A percentile compares a stretch with the other conserved stretches of the same genome.
phyloP scores from a whole-genome alignment of 805 yeast genomes.

The Yueomyces sp. region DNA sequence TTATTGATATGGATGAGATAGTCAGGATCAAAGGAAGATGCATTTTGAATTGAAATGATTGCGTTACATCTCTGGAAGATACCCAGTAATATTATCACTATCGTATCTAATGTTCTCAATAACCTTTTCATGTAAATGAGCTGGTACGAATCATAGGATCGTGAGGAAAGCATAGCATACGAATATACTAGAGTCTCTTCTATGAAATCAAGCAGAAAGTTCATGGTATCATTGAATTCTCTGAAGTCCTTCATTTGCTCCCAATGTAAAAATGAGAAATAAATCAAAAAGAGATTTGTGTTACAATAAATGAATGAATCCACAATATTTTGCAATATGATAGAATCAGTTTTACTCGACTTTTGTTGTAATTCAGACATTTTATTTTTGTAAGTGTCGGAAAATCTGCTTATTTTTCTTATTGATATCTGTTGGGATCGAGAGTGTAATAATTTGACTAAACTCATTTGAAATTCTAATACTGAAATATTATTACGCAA shows the following conservation, averaged over 20 bases:
- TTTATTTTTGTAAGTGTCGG: constrained; percentile 9
- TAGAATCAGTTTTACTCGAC: not conserved
- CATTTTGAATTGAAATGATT: not conserved
- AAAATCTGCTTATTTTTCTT: constrained; percentile 8
- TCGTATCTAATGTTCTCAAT: not conserved
- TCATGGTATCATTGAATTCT: constrained; percentile 5
- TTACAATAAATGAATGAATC: constrained; percentile 17
- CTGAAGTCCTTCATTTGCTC: constrained; percentile 8
- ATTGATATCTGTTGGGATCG: constrained; percentile 13
- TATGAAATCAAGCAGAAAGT: not conserved
- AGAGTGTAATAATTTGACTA: constrained; percentile 17
- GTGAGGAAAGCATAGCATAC: not conserved
- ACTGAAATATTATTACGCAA: constrained; percentile 10
- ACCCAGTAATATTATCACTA: not conserved
- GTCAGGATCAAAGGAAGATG: not conserved
- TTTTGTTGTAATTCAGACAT: constrained; percentile 12
- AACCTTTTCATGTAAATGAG: not conserved
- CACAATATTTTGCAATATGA: constrained; percentile 2
- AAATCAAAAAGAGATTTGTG: constrained; percentile 10
- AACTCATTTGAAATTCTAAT: constrained; percentile 12
- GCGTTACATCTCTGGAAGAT: not conserved
- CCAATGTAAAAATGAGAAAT: constrained; percentile 14
- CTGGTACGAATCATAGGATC: not conserved
- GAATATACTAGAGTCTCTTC: not conserved
- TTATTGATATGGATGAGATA: not conserved